Conservation (phyloP, 371 early-diverging fungal genomes). For the Mortierella sp. region DNA sequence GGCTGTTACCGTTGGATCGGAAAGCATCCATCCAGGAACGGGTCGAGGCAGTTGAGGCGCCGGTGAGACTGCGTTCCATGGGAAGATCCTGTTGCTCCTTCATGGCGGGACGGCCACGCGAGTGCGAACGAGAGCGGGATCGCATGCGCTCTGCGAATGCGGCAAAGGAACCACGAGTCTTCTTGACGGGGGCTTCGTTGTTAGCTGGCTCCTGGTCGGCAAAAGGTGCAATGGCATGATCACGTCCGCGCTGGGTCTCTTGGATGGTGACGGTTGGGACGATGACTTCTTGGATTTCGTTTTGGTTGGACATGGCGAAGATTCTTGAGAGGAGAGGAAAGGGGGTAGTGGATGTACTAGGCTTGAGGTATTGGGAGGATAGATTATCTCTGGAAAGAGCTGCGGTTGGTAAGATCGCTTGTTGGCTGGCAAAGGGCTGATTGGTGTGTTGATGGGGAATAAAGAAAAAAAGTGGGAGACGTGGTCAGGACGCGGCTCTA, state of each 20-base stretch:
- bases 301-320: not conserved
- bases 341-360: not conserved
- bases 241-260: conserved; percentile 15
- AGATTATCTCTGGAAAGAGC: not conserved
- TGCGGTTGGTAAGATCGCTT: not conserved
- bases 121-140: conserved; percentile 36
- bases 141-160: conserved; percentile 39
- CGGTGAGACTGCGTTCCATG: conserved; percentile 22
- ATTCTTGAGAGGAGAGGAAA: not conserved
- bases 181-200: not conserved
- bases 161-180: conserved; percentile 22
- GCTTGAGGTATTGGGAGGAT: conserved; percentile 7
- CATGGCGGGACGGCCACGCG: conserved; percentile 10
- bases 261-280: conserved; percentile 7
- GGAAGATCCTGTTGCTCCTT: conserved; percentile 1
- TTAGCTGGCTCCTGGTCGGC: conserved; percentile 4
- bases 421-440: conserved; percentile 7
- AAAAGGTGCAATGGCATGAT: not conserved
- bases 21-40: conserved; percentile 3
- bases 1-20: not conserved
- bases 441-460: conserved; percentile 6
- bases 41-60: conserved; percentile 14
- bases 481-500: too few relatives aligned
- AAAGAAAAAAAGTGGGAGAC: not conserved
- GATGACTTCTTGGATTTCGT: conserved; percentile 3